Evolutionary conservation across 352 stramenopile species (phyloP).

Genomic region (Pythium biforme): DNA sequence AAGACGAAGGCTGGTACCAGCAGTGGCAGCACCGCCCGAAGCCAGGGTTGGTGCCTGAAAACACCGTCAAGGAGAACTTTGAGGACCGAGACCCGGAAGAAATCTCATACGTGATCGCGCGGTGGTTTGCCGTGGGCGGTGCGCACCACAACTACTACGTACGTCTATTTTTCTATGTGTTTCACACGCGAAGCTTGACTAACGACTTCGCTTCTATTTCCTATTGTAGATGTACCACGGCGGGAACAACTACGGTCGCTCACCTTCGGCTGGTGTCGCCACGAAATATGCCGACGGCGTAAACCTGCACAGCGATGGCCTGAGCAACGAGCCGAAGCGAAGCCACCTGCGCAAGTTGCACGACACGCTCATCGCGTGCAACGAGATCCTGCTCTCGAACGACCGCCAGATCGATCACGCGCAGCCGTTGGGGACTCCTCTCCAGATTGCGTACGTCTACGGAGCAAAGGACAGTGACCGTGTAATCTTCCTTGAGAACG

Average conservation of each 20-base stretch:
- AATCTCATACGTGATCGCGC: slow-evolving; percentile 56
- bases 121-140: slow-evolving; percentile 68
- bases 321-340: slow-evolving; percentile 73
- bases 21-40: slow-evolving; percentile 44
- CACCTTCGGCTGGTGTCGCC: slow-evolving; percentile 56
- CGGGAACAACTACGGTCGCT: slow-evolving; percentile 72
- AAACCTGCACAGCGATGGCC: slow-evolving; percentile 60
- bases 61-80: slow-evolving; percentile 27
- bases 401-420: slow-evolving; percentile 53
- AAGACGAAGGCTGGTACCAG: slow-evolving; percentile 76
- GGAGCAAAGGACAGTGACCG: slow-evolving; percentile 17
- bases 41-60: slow-evolving; percentile 4
- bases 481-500: slow-evolving; percentile 62
- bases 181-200: not conserved
- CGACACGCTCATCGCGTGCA: slow-evolving; percentile 51
- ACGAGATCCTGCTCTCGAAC: slow-evolving; percentile 45
- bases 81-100: slow-evolving; percentile 51
- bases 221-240: slow-evolving; percentile 67
- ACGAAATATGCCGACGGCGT: slow-evolving; percentile 73
- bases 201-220: not conserved
- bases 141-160: slow-evolving; percentile 76
- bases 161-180: slow-evolving; percentile 11
- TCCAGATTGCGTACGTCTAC: slow-evolving; percentile 56
- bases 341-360: slow-evolving; percentile 65
- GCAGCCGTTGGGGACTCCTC: slow-evolving; percentile 20